Evolutionary conservation across 208 protist genomes (phyloP), one percentile per base, ranked within the genome.

Genomic region (Leishmania amazonensis): DNA sequence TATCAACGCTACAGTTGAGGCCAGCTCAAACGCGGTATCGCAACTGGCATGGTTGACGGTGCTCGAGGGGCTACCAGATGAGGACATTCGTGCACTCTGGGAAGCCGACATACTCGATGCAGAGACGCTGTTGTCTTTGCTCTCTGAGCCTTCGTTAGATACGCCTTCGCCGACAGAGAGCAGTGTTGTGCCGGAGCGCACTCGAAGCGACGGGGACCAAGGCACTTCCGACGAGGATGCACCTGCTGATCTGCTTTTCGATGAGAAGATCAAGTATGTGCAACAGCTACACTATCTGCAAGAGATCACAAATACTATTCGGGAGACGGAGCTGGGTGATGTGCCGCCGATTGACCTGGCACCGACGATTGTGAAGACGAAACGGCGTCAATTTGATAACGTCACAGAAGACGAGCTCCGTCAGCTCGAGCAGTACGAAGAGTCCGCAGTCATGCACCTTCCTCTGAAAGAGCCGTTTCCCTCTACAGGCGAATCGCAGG

Each of bases 321-420:
- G 84, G 17, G 81, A 83, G 45, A 83, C 79, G 57, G 76, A 78
- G 60, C 70, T 88, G 1, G 65, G 73, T 19, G 78, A 72, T 42
- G 83, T 86, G 31, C 92, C 90, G 1, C 85, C 86, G 4, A 85
- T 91, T 47, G 94, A 97, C 60, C 57, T 97, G 51, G 91, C 90
- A 17, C 89, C 87, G 38, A 85, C 86, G 17, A 58, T 95, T 62
- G 83, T 87, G 40, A 95, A 95, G 62, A 85, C 88, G 42, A 76
- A 91, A 62, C 62, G 78, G 42, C 87, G 87, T 17, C 83, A 87
- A 60, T 95, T 87, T 73, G 89, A 87, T 35, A 82, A 90, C 24
- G 87, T 95, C 65, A 88, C 91, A 2, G 86, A 85, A 31, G 78
- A 76, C n/a, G 93, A 96, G 60, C 81, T 96, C 24, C 85, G 83